Evolutionary conservation across 2,329 filamentous ascomycete genomes (phyloP), one percentile per base, ranked within the genome.

Genomic region (Blumeria graminis): DNA sequence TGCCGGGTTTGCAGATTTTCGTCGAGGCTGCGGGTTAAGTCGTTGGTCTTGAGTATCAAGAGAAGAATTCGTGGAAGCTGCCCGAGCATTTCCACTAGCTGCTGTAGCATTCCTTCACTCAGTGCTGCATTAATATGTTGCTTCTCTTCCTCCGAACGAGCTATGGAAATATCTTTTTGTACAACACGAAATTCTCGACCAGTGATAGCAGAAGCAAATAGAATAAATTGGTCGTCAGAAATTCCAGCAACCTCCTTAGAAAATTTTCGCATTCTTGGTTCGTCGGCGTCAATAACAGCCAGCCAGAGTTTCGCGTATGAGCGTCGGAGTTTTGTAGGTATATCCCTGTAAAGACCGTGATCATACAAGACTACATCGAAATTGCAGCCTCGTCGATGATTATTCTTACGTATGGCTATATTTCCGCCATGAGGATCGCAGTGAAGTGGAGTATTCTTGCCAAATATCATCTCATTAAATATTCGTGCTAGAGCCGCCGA

Each of bases 401-500:
- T 74, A 65, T 90, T 92, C 67, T 86, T 81, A 45, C 89, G 81
- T 59, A 98, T 87, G 22, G 92, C 89, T 56, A 98, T 84, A 65
- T 98, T 98, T 50, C 92, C 92, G 52, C 89, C 92, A 65, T 98
- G 92, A 0, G 92, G 92, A 66, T 98, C 92, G 70, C 92, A 98
- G 71, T 98, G 92, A 41, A 98, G 72, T 0, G 92, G 88, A 0
- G 90, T 90, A 58, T 82, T 77, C 55, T 82, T 78, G 53, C 90
- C 89, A 62, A 98, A 98, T 62, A 98, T 95, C 92, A 98, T 98
- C 68, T 96, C 89, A 72, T 98, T 98, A 76, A 98, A 98, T 58
- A 98, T 87, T 58, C 82, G 81, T 0, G 92, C 84, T 3, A 98
- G 74, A 0, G 88, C 84, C 1, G 90, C 89, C 0, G 89, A 94